Base-by-base conservation (phyloP, 768 basidiomycete genomes). In the Lyophyllum shimeji region DNA sequence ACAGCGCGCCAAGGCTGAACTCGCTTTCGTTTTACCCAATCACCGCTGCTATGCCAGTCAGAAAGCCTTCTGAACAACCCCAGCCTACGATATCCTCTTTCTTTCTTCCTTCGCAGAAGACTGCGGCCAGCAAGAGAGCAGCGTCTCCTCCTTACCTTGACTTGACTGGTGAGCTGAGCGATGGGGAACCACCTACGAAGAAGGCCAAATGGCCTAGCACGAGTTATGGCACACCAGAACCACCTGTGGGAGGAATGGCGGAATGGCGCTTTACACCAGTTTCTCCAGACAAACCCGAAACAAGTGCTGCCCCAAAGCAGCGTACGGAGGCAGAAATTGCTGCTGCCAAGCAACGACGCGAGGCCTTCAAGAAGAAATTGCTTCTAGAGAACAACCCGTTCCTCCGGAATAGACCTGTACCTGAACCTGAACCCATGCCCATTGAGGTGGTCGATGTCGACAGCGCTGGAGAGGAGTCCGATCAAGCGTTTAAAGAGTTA, bases 301-400 rank as follows among this genome's bases (percentile, higher is more conserved):
- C 58, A 15, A 60, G 49, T 15, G 42, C 33, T 24, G 21, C 31
- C 17, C 25, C 55, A 42, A 48, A 46, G 37, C 47, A 60, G 21
- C 50, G 48, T 29, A 53, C 59, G 25, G 60, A 64, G 49, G 55
- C 63, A 17, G 65, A 68, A 39, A 62, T 63, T 25, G 55, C 63
- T 15, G 60, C 63, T 33, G 64, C 69, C 43, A 61, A 61, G 42
- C 59, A 62, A 50, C 68, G 73, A 24, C 75, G 69, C 50, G 78
- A 82, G 49, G 73, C 76, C 7, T 80, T 80, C 48, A 79, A 79
- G 68, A 75, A 69, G 57, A 82, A 74, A 53, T 72, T 87, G 3
- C 70, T 85, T 20, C 70, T 74, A 34, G 77, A 78, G 50, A 80
- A 78, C 60, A 76, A 71, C 50, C 56, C 59, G 2, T 74, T 79